phyloP scores from a whole-genome alignment of 139 green algal genomes.

The Limnomonas spitsbergensis region DNA sequence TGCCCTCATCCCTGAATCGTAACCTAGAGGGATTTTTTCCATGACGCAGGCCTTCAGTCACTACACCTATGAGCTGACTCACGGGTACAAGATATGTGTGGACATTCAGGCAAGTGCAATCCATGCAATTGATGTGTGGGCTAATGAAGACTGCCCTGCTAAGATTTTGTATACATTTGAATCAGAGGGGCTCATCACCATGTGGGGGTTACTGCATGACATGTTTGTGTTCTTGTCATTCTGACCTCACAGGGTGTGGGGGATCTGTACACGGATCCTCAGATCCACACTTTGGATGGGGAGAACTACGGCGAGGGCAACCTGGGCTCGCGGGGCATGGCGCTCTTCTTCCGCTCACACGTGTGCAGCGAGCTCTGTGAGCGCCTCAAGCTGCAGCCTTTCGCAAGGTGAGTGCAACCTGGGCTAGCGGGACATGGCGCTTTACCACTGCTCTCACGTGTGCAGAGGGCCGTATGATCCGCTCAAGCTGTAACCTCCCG shows the following conservation, averaged over 20 bases:
- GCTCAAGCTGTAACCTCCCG: too few relatives aligned
- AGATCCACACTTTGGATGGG: slow-evolving; percentile 37
- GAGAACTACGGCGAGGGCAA: slow-evolving; percentile 26
- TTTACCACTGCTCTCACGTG: too few relatives aligned
- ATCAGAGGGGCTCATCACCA: background rate
- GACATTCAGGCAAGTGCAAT: slow-evolving; percentile 40
- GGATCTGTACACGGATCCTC: slow-evolving; percentile 51
- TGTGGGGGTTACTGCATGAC: too few relatives aligned
- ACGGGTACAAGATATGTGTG: slow-evolving; percentile 40
- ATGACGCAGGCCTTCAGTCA: slow-evolving; percentile 49
- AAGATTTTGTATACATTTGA: slow-evolving; percentile 2
- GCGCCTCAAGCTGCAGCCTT: slow-evolving; percentile 36
- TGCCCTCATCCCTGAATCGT: too few relatives aligned
- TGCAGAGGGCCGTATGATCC: too few relatives aligned
- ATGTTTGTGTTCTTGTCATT: too few relatives aligned
- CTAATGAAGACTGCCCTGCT: too few relatives aligned
- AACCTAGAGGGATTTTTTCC: too few relatives aligned
- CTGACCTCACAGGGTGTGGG: slow-evolving; percentile 42
- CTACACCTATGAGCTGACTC: slow-evolving; percentile 44
- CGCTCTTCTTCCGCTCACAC: slow-evolving; percentile 53
- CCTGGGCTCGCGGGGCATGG: slow-evolving; percentile 37
- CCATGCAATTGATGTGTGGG: background rate
- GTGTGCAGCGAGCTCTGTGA: slow-evolving; percentile 53
- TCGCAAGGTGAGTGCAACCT: slow-evolving; percentile 33
- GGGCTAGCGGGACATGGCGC: background rate